Base-by-base conservation (phyloP, 371 early-diverging fungal genomes). In the Mucor irregularis region DNA sequence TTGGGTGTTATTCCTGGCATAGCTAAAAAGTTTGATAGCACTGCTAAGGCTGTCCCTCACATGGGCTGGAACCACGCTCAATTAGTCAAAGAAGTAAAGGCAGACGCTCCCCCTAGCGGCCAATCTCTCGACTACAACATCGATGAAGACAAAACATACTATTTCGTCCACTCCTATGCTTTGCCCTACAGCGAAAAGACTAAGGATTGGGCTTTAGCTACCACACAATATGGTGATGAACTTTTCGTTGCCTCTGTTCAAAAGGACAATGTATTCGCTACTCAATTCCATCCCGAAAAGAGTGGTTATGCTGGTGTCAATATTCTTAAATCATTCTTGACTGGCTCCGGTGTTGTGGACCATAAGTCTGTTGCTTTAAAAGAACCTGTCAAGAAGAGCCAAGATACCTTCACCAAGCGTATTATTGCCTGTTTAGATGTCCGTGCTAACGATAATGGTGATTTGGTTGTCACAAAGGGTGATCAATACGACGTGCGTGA, bases 211-310 rank as follows among this genome's bases (percentile, higher is more conserved):
- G 81, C 76, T 1, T 71, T 90, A 37, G 71, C 93, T 3, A 84
- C 89, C 0, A 93, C 96, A 0, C 87, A 88, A 51, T 97, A 98
- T 62, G 89, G 89, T 3, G 85, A 91, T 54, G 89, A 98, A 65
- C 63, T 80, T 0, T 93, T 97, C 72, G 83, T 97, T 37, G 87
- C 92, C 43, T 73, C 92, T 5, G 84, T 96, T 9, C 85, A 88
- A 71, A 81, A 78, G 52, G 90, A 88, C 49, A 95, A 94, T 64
- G 81, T 97, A 25, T 91, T 97, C 74, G 92, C 93, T 19, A 95
- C 96, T 3, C 99, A 98, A 70, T 98, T 97, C 78, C 99, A 98
- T 62, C 99, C 99, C 3, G 99, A 98, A 73, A 98, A 98, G 80
- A 89, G 90, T 50, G 99, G 99, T 2, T 80, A 71, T 37, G 90